Base-by-base conservation (phyloP, 2,329 filamentous ascomycete genomes). In the Mycosphaerella sp. region DNA sequence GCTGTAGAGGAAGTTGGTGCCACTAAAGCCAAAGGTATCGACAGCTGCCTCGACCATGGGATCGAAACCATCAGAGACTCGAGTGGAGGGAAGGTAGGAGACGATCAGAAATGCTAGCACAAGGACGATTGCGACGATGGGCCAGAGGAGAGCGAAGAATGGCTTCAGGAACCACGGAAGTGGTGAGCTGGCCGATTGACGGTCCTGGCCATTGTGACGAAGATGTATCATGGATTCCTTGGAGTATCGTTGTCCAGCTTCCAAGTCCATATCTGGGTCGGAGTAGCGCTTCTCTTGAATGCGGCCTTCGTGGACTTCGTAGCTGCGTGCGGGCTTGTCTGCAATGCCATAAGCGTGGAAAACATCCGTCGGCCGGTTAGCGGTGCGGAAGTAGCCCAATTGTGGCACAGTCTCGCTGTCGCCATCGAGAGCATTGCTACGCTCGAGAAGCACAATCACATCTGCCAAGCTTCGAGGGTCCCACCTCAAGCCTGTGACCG, bases 1-100 rank as follows among this genome's bases (percentile, higher is more conserved):
- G 57, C 81, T 83, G 74, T 90, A 96, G 48, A 95, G 73, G 72
- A 96, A 96, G 70, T 95, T 89, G 47, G 89, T 88, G 0, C 87
- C 77, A 1, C 89, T 95, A 70, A 95, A 96, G 14, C 86, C 87
- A 26, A 65, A 62, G 6, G 38, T 58, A 61, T 62, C 65, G 39
- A 70, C 66, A 4, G 62, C 56, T n/a, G 62, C 82, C 8, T 77
- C 73, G 1, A 95, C 74, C 6, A 78, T 74, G 2, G 91, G 89
- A 6, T 78, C 69, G 69, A 95, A 96, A 7, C 90, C 91, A 6
- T 76, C 69, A 38, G 79, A 73, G 31, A 95, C 77, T 9, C 80
- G 79, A 7, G 78, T 75, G 39, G 85, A 83, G 56, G 91, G 76
- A 7, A 70, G 63, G 69, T 95, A 96, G 58, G 86, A 90, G 57